Base-by-base conservation (phyloP, 306 rosid genomes). In the peach (Prunus persica) region DNA sequence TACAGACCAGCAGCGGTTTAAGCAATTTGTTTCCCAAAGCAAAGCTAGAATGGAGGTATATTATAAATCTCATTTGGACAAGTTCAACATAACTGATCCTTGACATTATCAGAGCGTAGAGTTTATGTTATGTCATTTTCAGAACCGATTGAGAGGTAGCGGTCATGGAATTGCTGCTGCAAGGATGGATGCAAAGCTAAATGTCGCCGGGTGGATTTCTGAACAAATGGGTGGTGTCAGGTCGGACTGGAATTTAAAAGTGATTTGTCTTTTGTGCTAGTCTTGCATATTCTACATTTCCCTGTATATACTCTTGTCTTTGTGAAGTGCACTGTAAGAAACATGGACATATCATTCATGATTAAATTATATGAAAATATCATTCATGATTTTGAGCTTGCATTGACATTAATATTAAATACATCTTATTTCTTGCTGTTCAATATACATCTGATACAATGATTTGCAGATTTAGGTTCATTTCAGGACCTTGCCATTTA, bases 151-250 rank as follows among this genome's bases (percentile, higher is more conserved):
- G 83, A 90, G 99, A 86, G 99, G 97, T 38, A 87, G 99, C 52
- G 99, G 99, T 69, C 99, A 95, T 81, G 99, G 96, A 82, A 84
- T 95, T 81, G 96, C 93, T 14, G 99, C 99, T 79, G 90, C 97
- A 75, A 91, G 99, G 88, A 92, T 95, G 99, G 97, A 92, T 81
- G 99, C 97, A 41, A 95, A 95, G 84, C 84, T 92, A 71, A 95
- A 89, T 78, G 87, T 87, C 74, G 93, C 96, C 0, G 99, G 99
- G 74, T 95, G 96, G 99, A 84, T 95, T 81, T 88, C 99, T 57
- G 99, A 95, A 82, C 88, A 84, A 79, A 95, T 92, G 99, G 97
- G 97, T 79, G 99, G 99, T 83, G 85, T 90, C 86, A 92, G 99
- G 97, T 95, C 84, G 79, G 85, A 30, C 80, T 67, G n/a, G 69